Conservation (phyloP, 495 filamentous ascomycete species). For the Trichocladium antarcticum region DNA sequence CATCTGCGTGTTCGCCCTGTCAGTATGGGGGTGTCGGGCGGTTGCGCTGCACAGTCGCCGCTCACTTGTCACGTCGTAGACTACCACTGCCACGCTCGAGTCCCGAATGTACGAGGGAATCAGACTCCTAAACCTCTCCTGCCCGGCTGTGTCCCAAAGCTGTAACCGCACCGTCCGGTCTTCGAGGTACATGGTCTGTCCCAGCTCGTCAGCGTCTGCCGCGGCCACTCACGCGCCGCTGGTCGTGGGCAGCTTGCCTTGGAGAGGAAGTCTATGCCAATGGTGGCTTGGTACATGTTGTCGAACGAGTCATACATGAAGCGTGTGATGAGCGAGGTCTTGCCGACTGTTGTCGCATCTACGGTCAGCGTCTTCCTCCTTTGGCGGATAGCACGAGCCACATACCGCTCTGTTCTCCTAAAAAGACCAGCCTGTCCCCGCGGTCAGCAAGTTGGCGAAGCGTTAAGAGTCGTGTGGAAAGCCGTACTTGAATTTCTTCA, state of each 20-base stretch:
- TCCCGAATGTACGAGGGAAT: conserved; percentile 98
- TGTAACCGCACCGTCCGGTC: conserved; percentile 95
- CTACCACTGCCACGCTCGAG: conserved; percentile 90
- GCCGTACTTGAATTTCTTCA: conserved; percentile 97
- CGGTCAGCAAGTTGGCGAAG: conserved; percentile 9
- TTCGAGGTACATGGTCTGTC: conserved; percentile 96
- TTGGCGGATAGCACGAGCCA: background rate
- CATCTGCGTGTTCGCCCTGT: conserved; percentile 38
- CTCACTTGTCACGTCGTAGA: conserved; percentile 92
- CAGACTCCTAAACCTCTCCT: conserved; percentile 90
- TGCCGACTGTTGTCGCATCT: conserved; percentile 60
- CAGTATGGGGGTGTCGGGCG: conserved; percentile 9
- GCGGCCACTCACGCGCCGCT: background rate
- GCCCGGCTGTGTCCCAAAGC: conserved; percentile 96
- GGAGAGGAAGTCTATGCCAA: conserved; percentile 97
- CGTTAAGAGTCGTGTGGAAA: background rate
- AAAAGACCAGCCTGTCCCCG: conserved; percentile 68
- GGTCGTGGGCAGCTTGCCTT: conserved; percentile 53
- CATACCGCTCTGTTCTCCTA: conserved; percentile 96
- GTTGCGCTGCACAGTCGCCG: background rate
- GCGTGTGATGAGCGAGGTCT: conserved; percentile 94
- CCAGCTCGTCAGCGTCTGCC: conserved; percentile 16
- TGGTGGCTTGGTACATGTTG: conserved; percentile 99
- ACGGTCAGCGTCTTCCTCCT: conserved; percentile 13
- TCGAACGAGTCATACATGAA: conserved; percentile 99